Conservation (phyloP, 1,284 basidiomycete genomes). For the Trametes sp. region DNA sequence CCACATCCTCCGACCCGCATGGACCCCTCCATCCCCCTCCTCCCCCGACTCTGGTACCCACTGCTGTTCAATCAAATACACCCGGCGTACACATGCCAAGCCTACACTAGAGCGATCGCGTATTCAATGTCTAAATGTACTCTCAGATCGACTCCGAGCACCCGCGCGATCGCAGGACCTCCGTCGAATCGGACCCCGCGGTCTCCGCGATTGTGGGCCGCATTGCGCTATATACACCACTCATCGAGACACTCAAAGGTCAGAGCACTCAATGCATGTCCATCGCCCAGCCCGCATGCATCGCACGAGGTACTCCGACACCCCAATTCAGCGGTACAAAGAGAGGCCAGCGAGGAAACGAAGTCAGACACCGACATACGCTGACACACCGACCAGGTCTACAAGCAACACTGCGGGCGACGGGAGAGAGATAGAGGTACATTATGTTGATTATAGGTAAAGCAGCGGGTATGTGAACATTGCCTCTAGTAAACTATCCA, state of each 20-base stretch:
- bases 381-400: no score
- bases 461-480: conserved; percentile 21
- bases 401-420: no score
- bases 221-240: not conserved
- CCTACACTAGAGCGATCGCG: not conserved
- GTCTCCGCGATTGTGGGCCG: conserved; percentile 11
- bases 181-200: conserved; percentile 17
- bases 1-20: no score
- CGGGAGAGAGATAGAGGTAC: conserved; percentile 13
- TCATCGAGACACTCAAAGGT: not conserved
- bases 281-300: no score
- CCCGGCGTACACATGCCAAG: not conserved
- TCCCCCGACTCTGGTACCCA: no score
- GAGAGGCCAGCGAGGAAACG: no score
- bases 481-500: conserved; percentile 14
- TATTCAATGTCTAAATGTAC: not conserved
- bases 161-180: conserved; percentile 36
- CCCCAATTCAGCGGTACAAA: no score
- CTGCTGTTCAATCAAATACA: no score
- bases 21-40: not conserved
- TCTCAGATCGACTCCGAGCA: conserved; percentile 4
- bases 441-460: conserved; percentile 25
- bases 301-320: no score
- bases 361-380: no score
- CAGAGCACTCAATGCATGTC: no score